These are phyloP conservation scores for Solanum rostratum DNA, from an alignment of 257 asterid species.

Conservation along the genomic window DNA sequence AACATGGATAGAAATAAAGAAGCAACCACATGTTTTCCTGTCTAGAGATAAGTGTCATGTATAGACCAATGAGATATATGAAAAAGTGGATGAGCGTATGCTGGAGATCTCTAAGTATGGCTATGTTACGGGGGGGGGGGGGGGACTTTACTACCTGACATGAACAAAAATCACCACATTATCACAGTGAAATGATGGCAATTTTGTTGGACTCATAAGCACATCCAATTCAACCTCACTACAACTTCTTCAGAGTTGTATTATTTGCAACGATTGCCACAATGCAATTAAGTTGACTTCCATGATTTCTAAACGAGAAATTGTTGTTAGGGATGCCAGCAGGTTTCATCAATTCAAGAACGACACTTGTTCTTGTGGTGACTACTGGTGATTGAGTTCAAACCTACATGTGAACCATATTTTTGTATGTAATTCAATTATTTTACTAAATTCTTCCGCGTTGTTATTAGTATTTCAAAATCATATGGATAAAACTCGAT, in stretches of 20 bases:
- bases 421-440: background rate
- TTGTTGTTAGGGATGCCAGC: conserved; percentile 67
- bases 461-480: background rate
- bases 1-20: conserved; percentile 79
- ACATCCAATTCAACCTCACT: conserved; percentile 51
- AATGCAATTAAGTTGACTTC: conserved; percentile 48
- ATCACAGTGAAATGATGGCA: conserved; percentile 83
- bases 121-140: conserved; percentile 31
- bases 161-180: conserved; percentile 37
- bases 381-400: conserved; percentile 54
- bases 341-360: conserved; percentile 68
- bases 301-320: conserved; percentile 36
- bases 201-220: conserved; percentile 64
- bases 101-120: conserved; percentile 32
- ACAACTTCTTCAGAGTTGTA: conserved; percentile 75
- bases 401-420: background rate
- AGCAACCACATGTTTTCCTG: conserved; percentile 44
- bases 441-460: background rate
- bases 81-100: conserved; percentile 32
- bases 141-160: conserved; percentile 68
- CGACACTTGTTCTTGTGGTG: conserved; percentile 75
- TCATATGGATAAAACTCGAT: background rate
- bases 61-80: conserved; percentile 42
- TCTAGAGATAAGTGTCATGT: conserved; percentile 56
- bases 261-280: conserved; percentile 78